phyloP scores from a whole-genome alignment of 805 yeast species.

The Kuraishia floccosa region DNA sequence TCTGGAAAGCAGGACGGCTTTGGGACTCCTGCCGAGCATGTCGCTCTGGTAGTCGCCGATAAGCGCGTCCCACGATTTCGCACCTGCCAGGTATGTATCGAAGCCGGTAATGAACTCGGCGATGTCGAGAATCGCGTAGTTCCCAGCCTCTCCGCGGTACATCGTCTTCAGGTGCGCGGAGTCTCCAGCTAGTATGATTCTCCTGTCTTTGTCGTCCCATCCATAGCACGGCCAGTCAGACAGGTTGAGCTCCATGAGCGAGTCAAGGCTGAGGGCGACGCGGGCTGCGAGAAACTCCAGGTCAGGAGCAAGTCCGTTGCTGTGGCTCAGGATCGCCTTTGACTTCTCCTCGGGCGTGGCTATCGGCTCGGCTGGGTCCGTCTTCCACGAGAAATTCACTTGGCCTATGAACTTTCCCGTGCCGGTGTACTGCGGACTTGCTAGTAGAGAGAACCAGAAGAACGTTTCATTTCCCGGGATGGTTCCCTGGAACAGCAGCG shows the following conservation, averaged over 20 bases:
- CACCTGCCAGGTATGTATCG: neutral
- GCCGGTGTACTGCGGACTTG: conserved; percentile 7
- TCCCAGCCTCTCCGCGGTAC: neutral
- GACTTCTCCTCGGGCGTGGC: neutral
- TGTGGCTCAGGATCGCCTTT: neutral
- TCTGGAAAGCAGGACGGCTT: conserved; percentile 13
- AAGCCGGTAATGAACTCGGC: neutral
- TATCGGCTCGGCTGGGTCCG: neutral
- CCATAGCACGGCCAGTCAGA: neutral
- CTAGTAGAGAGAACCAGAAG: conserved; percentile 17
- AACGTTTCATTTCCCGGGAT: conserved; percentile 13
- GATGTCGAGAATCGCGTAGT: neutral
- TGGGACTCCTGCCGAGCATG: neutral
- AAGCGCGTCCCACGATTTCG: neutral
- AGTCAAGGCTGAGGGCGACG: neutral
- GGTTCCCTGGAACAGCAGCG: conserved; percentile 19
- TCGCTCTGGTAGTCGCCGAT: neutral
- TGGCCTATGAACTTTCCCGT: conserved; percentile 7
- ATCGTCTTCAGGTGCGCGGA: neutral
- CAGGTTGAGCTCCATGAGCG: neutral
- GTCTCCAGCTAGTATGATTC: neutral
- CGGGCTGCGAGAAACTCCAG: neutral
- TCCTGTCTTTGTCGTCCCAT: neutral
- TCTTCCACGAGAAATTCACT: conserved; percentile 9
- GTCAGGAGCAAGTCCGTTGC: neutral